A percentile compares a stretch with the other conserved stretches of the same genome.
Evolutionary conservation across 1,284 basidiomycete genomes (phyloP).

Genomic region (Rhizoctonia solani): DNA sequence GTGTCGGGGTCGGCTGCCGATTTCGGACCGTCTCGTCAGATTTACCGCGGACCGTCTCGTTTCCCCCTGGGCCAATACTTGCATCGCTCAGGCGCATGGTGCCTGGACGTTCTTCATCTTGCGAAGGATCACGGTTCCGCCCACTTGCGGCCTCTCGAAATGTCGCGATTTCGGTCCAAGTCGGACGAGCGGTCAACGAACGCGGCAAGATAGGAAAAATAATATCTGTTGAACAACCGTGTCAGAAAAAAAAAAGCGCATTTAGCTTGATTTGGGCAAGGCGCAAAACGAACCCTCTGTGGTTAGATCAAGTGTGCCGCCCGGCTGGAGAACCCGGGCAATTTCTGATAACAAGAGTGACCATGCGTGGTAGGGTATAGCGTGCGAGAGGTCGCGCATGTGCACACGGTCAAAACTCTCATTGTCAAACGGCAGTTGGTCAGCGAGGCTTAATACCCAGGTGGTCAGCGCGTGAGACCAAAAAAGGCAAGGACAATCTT

Average conservation of each 20-base stretch:
- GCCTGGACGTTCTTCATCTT: background rate
- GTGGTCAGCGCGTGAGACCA: background rate
- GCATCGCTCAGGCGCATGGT: background rate
- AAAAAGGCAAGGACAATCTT: conserved; percentile 2
- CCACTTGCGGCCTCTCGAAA: conserved; percentile 1
- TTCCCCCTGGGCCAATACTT: background rate
- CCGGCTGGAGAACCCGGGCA: conserved; percentile 30
- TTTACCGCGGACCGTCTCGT: conserved; percentile 6
- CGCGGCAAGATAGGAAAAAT: conserved; percentile 31
- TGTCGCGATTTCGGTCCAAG: background rate
- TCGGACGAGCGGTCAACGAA: conserved; percentile 17
- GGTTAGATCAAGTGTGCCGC: conserved; percentile 30
- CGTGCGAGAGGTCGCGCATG: conserved; percentile 29
- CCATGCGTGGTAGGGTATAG: conserved; percentile 25
- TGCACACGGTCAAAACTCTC: conserved; percentile 35
- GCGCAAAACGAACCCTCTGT: conserved; percentile 29
- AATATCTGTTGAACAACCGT: conserved; percentile 28
- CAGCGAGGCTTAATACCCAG: conserved; percentile 15
- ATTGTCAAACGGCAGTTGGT: conserved; percentile 26
- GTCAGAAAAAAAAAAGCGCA: too few relatives aligned
- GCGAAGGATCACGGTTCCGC: background rate
- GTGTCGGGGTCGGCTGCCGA: background rate
- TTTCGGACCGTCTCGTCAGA: conserved; percentile 20
- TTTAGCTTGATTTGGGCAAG: too few relatives aligned
- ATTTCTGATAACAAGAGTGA: conserved; percentile 14